Evolutionary conservation across 2,329 filamentous ascomycete genomes (phyloP).

Genomic region (Penicillium sp.): DNA sequence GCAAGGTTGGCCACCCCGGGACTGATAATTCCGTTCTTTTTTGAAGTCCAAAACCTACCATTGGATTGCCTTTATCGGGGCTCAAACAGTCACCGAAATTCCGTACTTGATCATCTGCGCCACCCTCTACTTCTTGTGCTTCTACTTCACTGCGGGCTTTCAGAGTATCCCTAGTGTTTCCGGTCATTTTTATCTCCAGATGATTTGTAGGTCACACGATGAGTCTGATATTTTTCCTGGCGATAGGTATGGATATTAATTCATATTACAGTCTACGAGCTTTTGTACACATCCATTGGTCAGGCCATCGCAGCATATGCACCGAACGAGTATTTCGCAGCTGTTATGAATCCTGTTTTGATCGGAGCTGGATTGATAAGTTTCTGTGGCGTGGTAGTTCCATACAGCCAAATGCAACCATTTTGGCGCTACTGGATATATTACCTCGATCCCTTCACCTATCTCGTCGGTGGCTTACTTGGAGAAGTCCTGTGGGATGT

Average conservation of each 20-base stretch:
- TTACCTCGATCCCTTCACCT: constrained; percentile 45
- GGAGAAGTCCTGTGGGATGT: constrained; percentile 40
- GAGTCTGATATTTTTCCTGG: not conserved
- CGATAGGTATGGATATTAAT: not conserved
- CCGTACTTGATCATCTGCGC: constrained; percentile 48
- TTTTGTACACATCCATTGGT: constrained; percentile 45
- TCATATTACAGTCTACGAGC: constrained; percentile 38
- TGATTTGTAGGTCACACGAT: constrained; percentile 32
- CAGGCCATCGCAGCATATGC: constrained; percentile 59
- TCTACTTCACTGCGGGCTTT: constrained; percentile 59
- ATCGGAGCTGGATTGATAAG: constrained; percentile 46
- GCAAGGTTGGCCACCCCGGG: not conserved
- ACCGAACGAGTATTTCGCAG: constrained; percentile 60
- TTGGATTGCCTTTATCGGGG: constrained; percentile 59
- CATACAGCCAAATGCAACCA: constrained; percentile 35
- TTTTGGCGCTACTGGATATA: constrained; percentile 48
- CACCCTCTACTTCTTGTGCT: constrained; percentile 50
- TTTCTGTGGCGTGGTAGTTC: constrained; percentile 42
- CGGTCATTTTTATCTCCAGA: constrained; percentile 41
- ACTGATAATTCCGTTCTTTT: not conserved
- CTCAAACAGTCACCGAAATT: constrained; percentile 49
- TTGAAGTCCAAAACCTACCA: constrained; percentile 56
- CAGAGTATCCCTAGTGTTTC: constrained; percentile 31
- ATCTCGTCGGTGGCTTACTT: constrained; percentile 42
- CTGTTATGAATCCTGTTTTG: constrained; percentile 57